phyloP scores from a whole-genome alignment of 352 stramenopile genomes.

The Pythium catenulatum region DNA sequence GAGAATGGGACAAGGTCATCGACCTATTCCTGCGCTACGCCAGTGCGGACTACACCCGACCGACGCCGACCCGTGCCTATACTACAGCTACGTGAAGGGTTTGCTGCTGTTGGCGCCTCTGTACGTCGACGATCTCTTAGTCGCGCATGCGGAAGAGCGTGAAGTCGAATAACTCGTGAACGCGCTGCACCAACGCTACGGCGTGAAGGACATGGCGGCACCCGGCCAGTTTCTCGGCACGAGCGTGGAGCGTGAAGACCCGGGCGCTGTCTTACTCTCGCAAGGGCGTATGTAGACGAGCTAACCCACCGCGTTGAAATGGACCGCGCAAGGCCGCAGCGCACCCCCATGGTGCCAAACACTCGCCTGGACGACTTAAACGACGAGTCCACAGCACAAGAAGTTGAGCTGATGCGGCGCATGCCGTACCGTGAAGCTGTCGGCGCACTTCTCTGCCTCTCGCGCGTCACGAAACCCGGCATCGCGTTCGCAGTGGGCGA shows the following conservation, averaged over 20 bases:
- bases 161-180: background rate
- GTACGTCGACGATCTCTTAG: conserved; percentile 26
- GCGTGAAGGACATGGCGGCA: conserved; percentile 9
- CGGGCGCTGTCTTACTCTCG: background rate
- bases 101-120: background rate
- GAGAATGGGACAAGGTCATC: conserved; percentile 31
- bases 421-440: conserved; percentile 13
- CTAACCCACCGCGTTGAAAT: conserved; percentile 7
- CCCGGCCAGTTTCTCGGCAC: conserved; percentile 20
- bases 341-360: conserved; percentile 14
- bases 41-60: background rate
- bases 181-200: background rate
- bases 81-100: background rate
- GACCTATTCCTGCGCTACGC: background rate
- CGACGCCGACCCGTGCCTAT: background rate
- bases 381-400: background rate
- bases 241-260: background rate
- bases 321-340: background rate
- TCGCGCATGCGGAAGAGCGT: background rate
- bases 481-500: background rate
- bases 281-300: conserved; percentile 10
- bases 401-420: background rate
- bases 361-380: background rate
- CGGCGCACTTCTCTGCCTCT: background rate
- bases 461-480: background rate